Evolutionary conservation across 2,329 filamentous ascomycete species (phyloP), one percentile per base, ranked within the genome.

Genomic region (Colletotrichum gigasporum): DNA sequence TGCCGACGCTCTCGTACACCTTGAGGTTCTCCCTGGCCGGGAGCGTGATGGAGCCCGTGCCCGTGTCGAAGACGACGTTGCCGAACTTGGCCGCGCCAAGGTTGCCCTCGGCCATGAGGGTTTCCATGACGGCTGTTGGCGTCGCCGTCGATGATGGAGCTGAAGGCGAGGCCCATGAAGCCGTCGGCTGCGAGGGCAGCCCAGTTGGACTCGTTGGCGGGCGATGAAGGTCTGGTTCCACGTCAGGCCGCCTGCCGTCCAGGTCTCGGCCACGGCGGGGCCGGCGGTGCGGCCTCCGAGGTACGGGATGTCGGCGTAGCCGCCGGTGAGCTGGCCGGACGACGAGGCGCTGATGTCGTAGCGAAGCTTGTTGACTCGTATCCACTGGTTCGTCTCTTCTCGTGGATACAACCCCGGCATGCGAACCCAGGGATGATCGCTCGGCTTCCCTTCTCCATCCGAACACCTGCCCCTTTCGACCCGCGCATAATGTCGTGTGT

Each of bases 131-230:
- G 0, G 76, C n/a, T 75, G 3, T 67, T 67, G 1, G 75, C 70
- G 34, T 68, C 67, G 12, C 69, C 71, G 4, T 72, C 74, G 8
- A 70, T 47, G 44, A 78, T 77, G 20, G 71, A 72, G 14, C 67
- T 63, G 28, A 78, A 79, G 2, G 71, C 72, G 3, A 78, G 67
- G 0, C 77, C 76, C 30, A 79, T 55, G 65, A 79, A 78, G 20
- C 77, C 76, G 44, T 77, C 72, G 4, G 70, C 72, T 0, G 76
- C 65, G 6, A 73, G 68, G 6, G 69, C 47, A 0, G 59, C 58
- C 75, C 75, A 78, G 20, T 56, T 69, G 50, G 66, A 73, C 53
- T 71, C 58, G 59, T 73, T 73, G 22, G 71, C 73, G 10, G n/a
- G 71, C 68, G 6, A 79, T 68, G 53, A 77, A 77, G 11, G 67